Evolutionary conservation across 2,329 filamentous ascomycete species (phyloP), one percentile per base, ranked within the genome.

Genomic region (Achaetomium macrosporum): DNA sequence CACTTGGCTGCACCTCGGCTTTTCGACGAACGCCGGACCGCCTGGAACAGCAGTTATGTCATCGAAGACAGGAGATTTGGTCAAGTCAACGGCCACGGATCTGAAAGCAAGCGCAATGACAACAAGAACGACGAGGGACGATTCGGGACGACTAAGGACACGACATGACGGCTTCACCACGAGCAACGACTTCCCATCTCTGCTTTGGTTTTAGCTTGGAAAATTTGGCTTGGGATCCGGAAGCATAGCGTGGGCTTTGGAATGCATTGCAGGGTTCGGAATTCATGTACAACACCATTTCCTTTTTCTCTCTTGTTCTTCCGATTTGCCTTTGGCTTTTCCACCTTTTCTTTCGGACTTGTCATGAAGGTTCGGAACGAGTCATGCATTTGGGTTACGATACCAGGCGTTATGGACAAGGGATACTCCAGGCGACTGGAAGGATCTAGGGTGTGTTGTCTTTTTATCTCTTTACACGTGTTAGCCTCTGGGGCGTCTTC

Each of bases 261-360:
- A 55, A 56, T 51, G 55, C 54, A 57, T 60, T 37, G 52, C 50
- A 39, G 46, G 15, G 55, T 33, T 40, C 47, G 41, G 50, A 60
- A 48, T 41, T 31, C 35, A 44, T 63, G 62, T 64, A 63, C 60
- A 63, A 59, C 61, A 61, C 47, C 56, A 31, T 47, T 39, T 56
- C 43, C 56, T 62, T 55, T 56, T 47, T 31, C 57, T 53, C 42
- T 25, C 51, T 50, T 50, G 20, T 40, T 51, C 36, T 55, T 36
- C 16, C 43, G 51, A 35, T 41, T 50, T 29, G 17, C 29, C 37
- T 35, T 45, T 30, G 35, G 51, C 44, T 30, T 51, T 50, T 55
- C 47, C 59, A 47, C 29, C 36, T 55, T 46, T 42, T 50, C 41
- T 50, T 42, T 59, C 36, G 36, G 33, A 55, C 54, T 25, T 25